Conservation (phyloP, 371 early-diverging fungal genomes). For the Blakeslea trispora region DNA sequence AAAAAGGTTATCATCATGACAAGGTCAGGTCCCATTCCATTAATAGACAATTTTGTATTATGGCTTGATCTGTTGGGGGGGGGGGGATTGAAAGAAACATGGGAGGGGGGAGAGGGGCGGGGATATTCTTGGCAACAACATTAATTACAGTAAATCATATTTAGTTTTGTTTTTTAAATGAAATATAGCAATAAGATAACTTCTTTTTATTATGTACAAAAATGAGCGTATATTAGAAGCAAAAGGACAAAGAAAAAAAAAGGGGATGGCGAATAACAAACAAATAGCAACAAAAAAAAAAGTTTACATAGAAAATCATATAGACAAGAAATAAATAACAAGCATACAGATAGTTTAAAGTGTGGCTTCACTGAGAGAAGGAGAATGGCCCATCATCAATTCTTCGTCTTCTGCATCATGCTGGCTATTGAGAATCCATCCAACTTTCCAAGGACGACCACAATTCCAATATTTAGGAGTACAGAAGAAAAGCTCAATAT, state of each 20-base stretch:
- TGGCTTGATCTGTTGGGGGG: no score
- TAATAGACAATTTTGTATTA: no score
- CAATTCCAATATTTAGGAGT: conserved; percentile 54
- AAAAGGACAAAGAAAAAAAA: background rate
- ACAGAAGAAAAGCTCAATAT: conserved; percentile 46
- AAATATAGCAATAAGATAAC: no score
- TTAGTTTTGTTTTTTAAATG: no score
- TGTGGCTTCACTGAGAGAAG: conserved; percentile 13
- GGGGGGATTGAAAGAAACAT: no score
- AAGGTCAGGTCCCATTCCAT: no score
- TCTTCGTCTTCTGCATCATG: conserved; percentile 27
- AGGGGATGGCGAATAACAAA: background rate
- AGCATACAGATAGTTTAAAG: conserved; percentile 1
- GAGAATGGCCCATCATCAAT: conserved; percentile 13
- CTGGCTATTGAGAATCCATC: conserved; percentile 41
- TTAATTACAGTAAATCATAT: no score
- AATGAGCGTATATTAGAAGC: background rate
- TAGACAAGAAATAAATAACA: conserved; percentile 6
- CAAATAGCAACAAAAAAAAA: background rate
- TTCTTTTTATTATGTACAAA: background rate
- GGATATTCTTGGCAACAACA: no score
- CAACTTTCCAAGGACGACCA: conserved; percentile 50
- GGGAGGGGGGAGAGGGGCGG: no score
- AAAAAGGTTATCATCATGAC: no score
- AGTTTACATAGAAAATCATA: conserved; percentile 10